Evolutionary conservation across 2,329 filamentous ascomycete species (phyloP), one percentile per base, ranked within the genome.

Genomic region (Neoarthrinium moseri): DNA sequence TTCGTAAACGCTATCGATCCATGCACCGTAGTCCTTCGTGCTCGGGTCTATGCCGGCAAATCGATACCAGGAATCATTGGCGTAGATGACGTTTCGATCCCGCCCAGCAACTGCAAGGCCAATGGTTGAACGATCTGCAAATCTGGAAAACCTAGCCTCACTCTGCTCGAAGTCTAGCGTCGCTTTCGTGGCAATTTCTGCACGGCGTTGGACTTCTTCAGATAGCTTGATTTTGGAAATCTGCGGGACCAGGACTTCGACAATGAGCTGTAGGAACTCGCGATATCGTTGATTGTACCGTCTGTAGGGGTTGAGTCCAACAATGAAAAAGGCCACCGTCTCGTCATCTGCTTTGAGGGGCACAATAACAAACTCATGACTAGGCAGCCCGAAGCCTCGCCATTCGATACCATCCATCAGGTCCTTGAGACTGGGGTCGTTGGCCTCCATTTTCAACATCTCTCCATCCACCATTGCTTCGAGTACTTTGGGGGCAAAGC

Each of bases 11-110:
- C 45, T 56, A 17, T 56, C 52, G 5, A 55, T 32, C 54, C 51
- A 58, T 13, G 46, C 50, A n/a, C 52, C 17, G 22, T 49, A 38
- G 6, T 48, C 6, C 7, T 49, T 49, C 3, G 48, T 50, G 4
- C 50, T 51, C 3, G 53, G 53, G 5, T 46, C 45, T 4, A 58
- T 24, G 0, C 58, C 56, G 1, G 51, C 50, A 23, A 60, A 56
- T 20, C 46, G 51, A 15, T 58, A 54, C 54, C 56, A 60, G 1
- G 51, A 52, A n/a, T 60, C 56, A 21, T 60, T 60, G 12, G 56
- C 58, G 29, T 58, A 60, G 12, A 55, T 34, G 5, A 60, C 47
- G 35, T 53, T 53, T 24, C 54, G 51, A 30, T 59, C 36, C 2
- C 40, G 30, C n/a, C 54, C 53, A 2, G 46, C 48, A 13, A 58